These are phyloP conservation scores for Nemania sp. DNA, from an alignment of 2,329 filamentous ascomycete species.

Conservation along the genomic window DNA sequence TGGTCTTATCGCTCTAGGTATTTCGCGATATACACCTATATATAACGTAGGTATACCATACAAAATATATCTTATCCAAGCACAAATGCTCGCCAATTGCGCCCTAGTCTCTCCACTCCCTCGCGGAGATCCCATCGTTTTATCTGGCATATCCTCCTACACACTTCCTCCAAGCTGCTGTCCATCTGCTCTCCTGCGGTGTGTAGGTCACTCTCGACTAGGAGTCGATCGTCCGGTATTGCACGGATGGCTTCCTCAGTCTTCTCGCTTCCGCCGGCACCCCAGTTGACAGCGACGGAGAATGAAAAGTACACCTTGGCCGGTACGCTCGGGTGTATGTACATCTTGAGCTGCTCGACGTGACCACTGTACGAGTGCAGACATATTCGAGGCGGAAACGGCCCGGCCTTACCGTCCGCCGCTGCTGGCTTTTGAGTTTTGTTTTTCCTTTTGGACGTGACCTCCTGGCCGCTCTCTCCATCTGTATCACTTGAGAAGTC, in stretches of 20 bases:
- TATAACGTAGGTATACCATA: too few relatives aligned
- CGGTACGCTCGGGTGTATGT: constrained; percentile 73
- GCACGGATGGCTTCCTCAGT: constrained; percentile 69
- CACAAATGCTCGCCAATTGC: constrained; percentile 79
- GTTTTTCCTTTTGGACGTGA: not conserved
- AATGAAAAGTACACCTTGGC: constrained; percentile 86
- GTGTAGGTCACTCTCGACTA: constrained; percentile 92
- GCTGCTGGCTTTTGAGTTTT: not conserved
- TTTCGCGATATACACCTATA: not conserved
- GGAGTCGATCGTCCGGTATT: constrained; percentile 76
- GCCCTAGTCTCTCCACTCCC: constrained; percentile 68
- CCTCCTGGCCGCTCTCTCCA: constrained; percentile 44
- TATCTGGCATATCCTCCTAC: constrained; percentile 74
- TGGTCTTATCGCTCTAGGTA: not conserved
- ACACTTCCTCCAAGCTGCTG: constrained; percentile 71
- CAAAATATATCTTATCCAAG: constrained; percentile 58
- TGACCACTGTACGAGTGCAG: constrained; percentile 91
- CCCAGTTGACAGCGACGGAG: constrained; percentile 80
- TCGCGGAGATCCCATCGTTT: constrained; percentile 78
- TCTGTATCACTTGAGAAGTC: constrained; percentile 49
- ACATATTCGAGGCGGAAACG: constrained; percentile 85
- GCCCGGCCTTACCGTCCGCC: constrained; percentile 19
- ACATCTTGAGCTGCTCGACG: constrained; percentile 75
- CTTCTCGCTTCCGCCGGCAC: constrained; percentile 51
- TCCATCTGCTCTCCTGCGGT: constrained; percentile 84